A percentile compares a stretch with the other conserved stretches of the same genome.
phyloP scores from a whole-genome alignment of 257 asterid species.

The Haberlea rhodopensis region DNA sequence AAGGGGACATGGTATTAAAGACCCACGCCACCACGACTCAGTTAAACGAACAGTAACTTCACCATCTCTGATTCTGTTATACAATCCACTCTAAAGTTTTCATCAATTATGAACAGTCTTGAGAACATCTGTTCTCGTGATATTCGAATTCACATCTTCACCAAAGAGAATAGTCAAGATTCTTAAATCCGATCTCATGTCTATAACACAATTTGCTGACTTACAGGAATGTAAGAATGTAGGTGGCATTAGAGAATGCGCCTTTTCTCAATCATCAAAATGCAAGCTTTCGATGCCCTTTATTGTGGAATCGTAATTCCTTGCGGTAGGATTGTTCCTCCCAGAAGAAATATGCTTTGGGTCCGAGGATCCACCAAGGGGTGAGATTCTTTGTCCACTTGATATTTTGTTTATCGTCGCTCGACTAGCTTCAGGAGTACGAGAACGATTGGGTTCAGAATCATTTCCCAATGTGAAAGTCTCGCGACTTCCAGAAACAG shows the following conservation, averaged over 20 bases:
- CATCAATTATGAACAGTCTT: constrained; percentile 27
- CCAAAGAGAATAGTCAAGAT: constrained; percentile 19
- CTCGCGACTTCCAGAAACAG: constrained; percentile 65
- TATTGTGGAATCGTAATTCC: constrained; percentile 64
- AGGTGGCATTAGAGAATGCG: constrained; percentile 31
- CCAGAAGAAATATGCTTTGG: constrained; percentile 59
- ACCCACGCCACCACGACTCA: constrained; percentile 40
- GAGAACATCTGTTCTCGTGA: constrained; percentile 27
- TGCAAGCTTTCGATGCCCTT: constrained; percentile 69
- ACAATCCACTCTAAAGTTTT: constrained; percentile 29
- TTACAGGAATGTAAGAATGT: too few species aligned
- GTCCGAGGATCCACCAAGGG: constrained; percentile 65
- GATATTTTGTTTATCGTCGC: constrained; percentile 52
- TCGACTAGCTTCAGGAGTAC: constrained; percentile 75
- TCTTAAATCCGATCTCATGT: too few species aligned
- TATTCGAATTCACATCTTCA: constrained; percentile 28
- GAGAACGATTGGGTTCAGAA: constrained; percentile 62
- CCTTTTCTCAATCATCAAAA: constrained; percentile 62
- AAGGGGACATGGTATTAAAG: constrained; percentile 42
- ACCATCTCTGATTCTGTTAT: constrained; percentile 20
- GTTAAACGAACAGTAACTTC: constrained; percentile 28
- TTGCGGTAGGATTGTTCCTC: constrained; percentile 42
- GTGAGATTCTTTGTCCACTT: constrained; percentile 59
- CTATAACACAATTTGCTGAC: too few species aligned
- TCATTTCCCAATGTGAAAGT: constrained; percentile 55